A percentile compares a stretch with the other conserved stretches of the same genome.
Evolutionary conservation across 2,329 filamentous ascomycete species (phyloP).

Genomic region (Pseudogymnoascus sp.): DNA sequence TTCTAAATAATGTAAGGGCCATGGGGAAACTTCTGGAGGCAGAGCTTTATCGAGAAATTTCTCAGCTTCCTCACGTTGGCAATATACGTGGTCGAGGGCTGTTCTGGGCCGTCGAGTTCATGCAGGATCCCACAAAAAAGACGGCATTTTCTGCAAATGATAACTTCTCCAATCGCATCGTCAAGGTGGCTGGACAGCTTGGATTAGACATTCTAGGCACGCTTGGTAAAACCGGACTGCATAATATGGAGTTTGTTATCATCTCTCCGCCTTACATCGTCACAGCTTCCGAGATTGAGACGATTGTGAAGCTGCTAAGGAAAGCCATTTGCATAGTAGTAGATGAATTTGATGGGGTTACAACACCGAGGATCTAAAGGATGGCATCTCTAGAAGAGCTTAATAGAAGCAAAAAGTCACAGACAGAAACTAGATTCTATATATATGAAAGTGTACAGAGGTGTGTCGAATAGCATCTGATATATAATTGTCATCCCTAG

Average conservation of each 20-base stretch:
- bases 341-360: neutral
- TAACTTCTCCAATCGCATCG: neutral
- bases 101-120: constrained; percentile 47
- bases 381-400: neutral
- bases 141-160: constrained; percentile 7
- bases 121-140: constrained; percentile 33
- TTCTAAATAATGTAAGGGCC: constrained; percentile 47
- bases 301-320: neutral
- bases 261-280: constrained; percentile 9
- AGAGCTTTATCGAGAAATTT: constrained; percentile 35
- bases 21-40: constrained; percentile 43
- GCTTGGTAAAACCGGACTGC: neutral
- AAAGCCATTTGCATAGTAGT: neutral
- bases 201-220: constrained; percentile 7
- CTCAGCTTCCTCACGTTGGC: constrained; percentile 40
- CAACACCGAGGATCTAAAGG: neutral
- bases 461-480: too few species aligned
- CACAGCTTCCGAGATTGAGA: neutral
- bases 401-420: neutral
- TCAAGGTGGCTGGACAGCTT: neutral
- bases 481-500: too few species aligned
- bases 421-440: neutral
- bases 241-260: neutral
- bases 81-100: constrained; percentile 50
- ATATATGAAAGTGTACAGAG: neutral